A percentile compares a stretch with the other conserved stretches of the same genome.
Evolutionary conservation across 148 eudicot species (phyloP).

Genomic region (Rhododendron mucronatum): DNA sequence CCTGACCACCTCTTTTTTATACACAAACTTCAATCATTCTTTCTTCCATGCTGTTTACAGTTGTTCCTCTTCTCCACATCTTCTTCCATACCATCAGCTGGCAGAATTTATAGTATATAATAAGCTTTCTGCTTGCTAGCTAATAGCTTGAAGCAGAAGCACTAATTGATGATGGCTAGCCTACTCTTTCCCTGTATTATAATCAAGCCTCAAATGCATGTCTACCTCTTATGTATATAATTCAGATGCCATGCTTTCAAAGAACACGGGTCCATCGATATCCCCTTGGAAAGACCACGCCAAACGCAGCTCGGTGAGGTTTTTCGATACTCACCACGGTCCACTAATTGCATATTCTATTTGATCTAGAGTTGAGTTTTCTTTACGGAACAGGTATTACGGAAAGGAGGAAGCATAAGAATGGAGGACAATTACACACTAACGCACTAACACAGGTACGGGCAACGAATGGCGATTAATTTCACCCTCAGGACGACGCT

Average conservation of each 20-base stretch:
- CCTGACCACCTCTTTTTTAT: neutral
- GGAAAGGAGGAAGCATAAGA: no score
- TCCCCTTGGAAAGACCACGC: neutral
- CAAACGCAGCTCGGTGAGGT: no score
- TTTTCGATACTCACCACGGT: no score
- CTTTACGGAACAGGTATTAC: no score
- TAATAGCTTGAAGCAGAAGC: neutral
- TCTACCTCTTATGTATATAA: neutral
- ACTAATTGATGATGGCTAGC: neutral
- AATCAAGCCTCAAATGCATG: neutral
- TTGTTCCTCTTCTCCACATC: neutral
- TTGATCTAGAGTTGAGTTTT: no score
- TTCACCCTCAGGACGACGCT: neutral
- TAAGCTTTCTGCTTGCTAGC: neutral
- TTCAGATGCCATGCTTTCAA: neutral
- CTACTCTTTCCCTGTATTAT: neutral
- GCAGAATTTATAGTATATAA: neutral
- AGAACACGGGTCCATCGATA: neutral
- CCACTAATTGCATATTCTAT: no score
- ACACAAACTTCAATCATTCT: neutral
- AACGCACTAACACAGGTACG: no score
- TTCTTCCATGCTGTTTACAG: neutral
- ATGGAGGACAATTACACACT: no score
- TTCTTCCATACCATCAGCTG: neutral
- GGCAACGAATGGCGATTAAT: no score